A percentile compares a stretch with the other conserved stretches of the same genome.
Evolutionary conservation across 805 yeast genomes (phyloP).

Genomic region (Lipomyces oligophaga): DNA sequence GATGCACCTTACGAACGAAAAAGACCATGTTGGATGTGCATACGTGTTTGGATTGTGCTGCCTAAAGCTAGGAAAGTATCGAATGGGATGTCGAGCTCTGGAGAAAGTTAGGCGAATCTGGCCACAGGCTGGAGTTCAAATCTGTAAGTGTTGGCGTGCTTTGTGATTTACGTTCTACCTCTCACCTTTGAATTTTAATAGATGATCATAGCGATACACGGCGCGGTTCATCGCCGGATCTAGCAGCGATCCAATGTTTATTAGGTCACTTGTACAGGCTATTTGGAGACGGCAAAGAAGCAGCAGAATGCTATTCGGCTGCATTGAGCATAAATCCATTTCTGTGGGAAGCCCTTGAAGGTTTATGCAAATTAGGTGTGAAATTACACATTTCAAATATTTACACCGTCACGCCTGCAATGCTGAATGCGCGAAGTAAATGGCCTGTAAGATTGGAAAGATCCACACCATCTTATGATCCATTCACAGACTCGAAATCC

Average conservation of each 20-base stretch:
- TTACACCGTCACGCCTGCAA: constrained; percentile 28
- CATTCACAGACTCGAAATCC: too few species aligned
- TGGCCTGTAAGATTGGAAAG: too few species aligned
- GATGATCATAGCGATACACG: constrained; percentile 23
- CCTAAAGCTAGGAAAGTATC: constrained; percentile 49
- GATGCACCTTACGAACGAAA: constrained; percentile 46
- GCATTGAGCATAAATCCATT: constrained; percentile 73
- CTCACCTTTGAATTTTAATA: not conserved
- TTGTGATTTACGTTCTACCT: not conserved
- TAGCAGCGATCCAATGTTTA: constrained; percentile 62
- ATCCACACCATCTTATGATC: too few species aligned
- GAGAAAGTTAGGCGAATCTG: constrained; percentile 17
- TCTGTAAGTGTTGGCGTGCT: constrained; percentile 6
- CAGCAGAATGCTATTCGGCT: constrained; percentile 62
- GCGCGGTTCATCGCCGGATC: constrained; percentile 50
- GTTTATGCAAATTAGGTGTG: constrained; percentile 60
- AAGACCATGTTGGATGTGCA: constrained; percentile 67
- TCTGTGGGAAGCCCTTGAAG: constrained; percentile 81
- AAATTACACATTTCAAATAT: constrained; percentile 53
- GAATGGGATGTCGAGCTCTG: constrained; percentile 48
- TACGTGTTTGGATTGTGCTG: constrained; percentile 71
- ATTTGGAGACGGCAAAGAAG: constrained; percentile 58
- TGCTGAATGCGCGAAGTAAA: constrained; percentile 25
- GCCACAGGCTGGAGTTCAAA: constrained; percentile 17
- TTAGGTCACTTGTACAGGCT: constrained; percentile 64